Percentiles rank a stretch among this genome's conserved stretches.
Evolutionary conservation across 352 stramenopile species (phyloP).

Genomic region (Phytophthora pisi): DNA sequence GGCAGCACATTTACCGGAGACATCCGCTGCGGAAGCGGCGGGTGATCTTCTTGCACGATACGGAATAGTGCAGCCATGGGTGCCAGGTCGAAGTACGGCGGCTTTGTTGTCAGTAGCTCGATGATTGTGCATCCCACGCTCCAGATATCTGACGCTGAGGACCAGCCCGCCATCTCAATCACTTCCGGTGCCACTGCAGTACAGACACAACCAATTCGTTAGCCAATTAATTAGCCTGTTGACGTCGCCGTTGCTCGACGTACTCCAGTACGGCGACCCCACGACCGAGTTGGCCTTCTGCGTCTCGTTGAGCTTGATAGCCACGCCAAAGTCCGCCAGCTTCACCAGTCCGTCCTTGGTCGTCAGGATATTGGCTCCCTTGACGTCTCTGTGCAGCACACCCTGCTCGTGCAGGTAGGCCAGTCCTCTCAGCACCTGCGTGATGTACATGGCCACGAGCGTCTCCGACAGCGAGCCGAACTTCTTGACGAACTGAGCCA

Average conservation of each 20-base stretch:
- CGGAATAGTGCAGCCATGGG: slow-evolving; percentile 92
- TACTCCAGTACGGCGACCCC: slow-evolving; percentile 96
- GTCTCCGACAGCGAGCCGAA: slow-evolving; percentile 93
- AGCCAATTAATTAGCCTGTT: neutral
- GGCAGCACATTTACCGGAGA: slow-evolving; percentile 57
- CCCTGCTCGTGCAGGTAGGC: slow-evolving; percentile 92
- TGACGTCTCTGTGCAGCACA: slow-evolving; percentile 94
- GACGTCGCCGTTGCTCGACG: neutral
- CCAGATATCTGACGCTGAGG: slow-evolving; percentile 95
- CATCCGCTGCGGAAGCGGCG: slow-evolving; percentile 88
- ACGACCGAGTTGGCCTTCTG: slow-evolving; percentile 92
- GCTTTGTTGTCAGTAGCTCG: slow-evolving; percentile 93
- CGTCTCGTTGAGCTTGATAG: slow-evolving; percentile 87
- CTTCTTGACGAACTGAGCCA: slow-evolving; percentile 93
- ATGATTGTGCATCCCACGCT: slow-evolving; percentile 96
- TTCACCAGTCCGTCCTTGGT: slow-evolving; percentile 93
- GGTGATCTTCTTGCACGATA: slow-evolving; percentile 94
- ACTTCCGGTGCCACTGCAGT: slow-evolving; percentile 93
- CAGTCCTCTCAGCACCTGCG: slow-evolving; percentile 90
- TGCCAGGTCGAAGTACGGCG: slow-evolving; percentile 93
- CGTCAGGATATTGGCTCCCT: slow-evolving; percentile 94
- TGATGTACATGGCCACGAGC: slow-evolving; percentile 92
- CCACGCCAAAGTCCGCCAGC: slow-evolving; percentile 93
- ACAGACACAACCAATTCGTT: neutral
- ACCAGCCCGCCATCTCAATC: slow-evolving; percentile 94